phyloP scores from a whole-genome alignment of 73 alveolate genomes.

The Blepharisma stoltei region DNA sequence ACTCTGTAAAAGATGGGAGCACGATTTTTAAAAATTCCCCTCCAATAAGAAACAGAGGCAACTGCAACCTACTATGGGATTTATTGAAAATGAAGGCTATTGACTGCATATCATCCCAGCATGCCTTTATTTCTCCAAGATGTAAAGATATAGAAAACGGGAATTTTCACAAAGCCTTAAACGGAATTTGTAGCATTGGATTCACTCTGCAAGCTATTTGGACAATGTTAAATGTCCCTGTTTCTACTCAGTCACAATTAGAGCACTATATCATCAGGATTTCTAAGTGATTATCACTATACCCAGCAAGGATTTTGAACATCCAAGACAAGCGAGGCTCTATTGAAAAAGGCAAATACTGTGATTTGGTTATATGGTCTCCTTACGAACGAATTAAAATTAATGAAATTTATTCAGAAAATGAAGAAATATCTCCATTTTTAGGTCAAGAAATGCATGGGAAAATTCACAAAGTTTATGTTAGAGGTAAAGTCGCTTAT shows the following conservation, averaged over 20 bases:
- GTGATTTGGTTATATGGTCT: conserved; percentile 34
- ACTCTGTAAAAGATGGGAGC: not conserved
- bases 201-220: conserved; percentile 35
- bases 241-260: not conserved
- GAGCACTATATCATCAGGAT: conserved; percentile 22
- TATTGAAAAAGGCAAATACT: conserved; percentile 30
- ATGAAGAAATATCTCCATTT: not conserved
- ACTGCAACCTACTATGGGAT: conserved; percentile 29
- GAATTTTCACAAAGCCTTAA: conserved; percentile 37
- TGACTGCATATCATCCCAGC: conserved; percentile 29
- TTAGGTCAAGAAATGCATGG: conserved; percentile 10
- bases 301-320: conserved; percentile 36
- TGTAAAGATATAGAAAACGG: conserved; percentile 29
- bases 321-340: conserved; percentile 32
- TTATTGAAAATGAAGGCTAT: conserved; percentile 31
- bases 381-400: not conserved
- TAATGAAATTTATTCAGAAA: not conserved
- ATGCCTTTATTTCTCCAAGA: conserved; percentile 16
- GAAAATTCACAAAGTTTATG: not conserved
- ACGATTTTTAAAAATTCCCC: conserved; percentile 33
- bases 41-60: conserved; percentile 32
- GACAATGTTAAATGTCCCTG: conserved; percentile 27
- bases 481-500: conserved; percentile 19
- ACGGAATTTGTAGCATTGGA: conserved; percentile 34
- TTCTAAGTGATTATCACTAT: conserved; percentile 18